A percentile compares a stretch with the other conserved stretches of the same genome.
phyloP scores from a whole-genome alignment of 768 basidiomycete genomes.

The Kwoniella mangroviensis region DNA sequence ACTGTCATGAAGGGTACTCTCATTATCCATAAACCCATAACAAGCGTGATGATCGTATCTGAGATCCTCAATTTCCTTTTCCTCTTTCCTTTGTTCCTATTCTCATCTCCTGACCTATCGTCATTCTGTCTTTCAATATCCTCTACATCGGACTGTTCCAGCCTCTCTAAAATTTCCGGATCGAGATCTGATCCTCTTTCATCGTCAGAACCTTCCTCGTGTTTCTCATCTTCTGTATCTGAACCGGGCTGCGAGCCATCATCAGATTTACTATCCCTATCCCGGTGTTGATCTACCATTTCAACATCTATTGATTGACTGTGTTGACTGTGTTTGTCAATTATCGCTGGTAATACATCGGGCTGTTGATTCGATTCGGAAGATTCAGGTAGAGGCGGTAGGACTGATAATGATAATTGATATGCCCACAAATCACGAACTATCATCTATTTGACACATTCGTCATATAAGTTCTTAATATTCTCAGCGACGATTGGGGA shows the following conservation, averaged over 20 bases:
- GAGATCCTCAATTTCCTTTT: slow-evolving; percentile 57
- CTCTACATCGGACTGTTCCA: slow-evolving; percentile 24
- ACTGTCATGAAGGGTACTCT: slow-evolving; percentile 74
- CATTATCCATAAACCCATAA: slow-evolving; percentile 78
- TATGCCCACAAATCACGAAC: slow-evolving; percentile 56
- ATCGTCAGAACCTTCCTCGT: slow-evolving; percentile 33
- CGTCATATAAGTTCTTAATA: no score
- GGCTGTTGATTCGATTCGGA: not conserved
- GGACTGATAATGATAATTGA: slow-evolving; percentile 43
- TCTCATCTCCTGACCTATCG: not conserved
- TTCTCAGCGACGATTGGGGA: not conserved
- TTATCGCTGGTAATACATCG: not conserved
- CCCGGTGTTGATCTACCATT: slow-evolving; percentile 12
- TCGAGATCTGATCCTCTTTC: slow-evolving; percentile 37
- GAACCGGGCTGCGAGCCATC: slow-evolving; percentile 36
- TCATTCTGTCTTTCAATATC: slow-evolving; percentile 13
- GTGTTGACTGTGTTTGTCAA: slow-evolving; percentile 6
- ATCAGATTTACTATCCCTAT: slow-evolving; percentile 34
- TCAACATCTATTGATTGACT: slow-evolving; percentile 17
- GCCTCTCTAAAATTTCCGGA: slow-evolving; percentile 32
- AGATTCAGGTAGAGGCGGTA: slow-evolving; percentile 33
- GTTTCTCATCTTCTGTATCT: slow-evolving; percentile 33
- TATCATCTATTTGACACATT: slow-evolving; percentile 38
- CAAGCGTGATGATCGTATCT: slow-evolving; percentile 69
- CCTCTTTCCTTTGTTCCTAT: slow-evolving; percentile 16